Base-by-base conservation (phyloP, 345 rosid species). In the Eutrema japonicum region DNA sequence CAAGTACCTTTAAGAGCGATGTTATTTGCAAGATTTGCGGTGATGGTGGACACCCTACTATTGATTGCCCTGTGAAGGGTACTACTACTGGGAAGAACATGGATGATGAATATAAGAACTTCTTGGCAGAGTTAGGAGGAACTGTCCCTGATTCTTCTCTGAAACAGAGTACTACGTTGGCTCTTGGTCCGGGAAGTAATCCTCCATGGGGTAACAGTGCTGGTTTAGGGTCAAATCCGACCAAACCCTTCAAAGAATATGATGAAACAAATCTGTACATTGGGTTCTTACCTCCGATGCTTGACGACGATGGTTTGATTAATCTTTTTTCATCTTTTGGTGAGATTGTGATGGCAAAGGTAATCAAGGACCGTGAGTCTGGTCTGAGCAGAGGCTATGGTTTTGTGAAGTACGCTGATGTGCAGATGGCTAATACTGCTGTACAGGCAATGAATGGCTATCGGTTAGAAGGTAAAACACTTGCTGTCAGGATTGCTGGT, bases 91-190 rank as follows among this genome's bases (percentile, higher is more conserved):
- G 98, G 45, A 91, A 94, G 86, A 94, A 88, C 73, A 94, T 89
- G 98, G 98, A 94, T 80, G 98, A 94, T 61, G 97, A 94, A 72
- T 94, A 94, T 76, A 97, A 84, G 83, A 94, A 87, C 66, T 91
- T 94, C 80, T 82, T 87, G 86, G 96, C 97, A 2, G 96, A 94
- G 81, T 71, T 94, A 63, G 91, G 96, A 47, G 93, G 89, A 64
- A 83, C 88, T 16, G 84, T 87, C 78, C 97, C 98, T 41, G 98
- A 89, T 70, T 88, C 96, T 8, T 78, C 89, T 38, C 87, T 82
- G 58, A 89, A 94, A 77, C 95, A 84, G 78, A 88, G 52, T 47
- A 18, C 85, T 46, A 51, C 74, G 33, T 80, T 87, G 77, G 92
- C 95, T 70, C 70, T 87, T 80, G 91, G 92, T 59, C 64, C 93